Percentiles rank a stretch among this genome's conserved stretches.
Conservation (phyloP, 1,284 basidiomycete genomes). For the Trametes versicolor region DNA sequence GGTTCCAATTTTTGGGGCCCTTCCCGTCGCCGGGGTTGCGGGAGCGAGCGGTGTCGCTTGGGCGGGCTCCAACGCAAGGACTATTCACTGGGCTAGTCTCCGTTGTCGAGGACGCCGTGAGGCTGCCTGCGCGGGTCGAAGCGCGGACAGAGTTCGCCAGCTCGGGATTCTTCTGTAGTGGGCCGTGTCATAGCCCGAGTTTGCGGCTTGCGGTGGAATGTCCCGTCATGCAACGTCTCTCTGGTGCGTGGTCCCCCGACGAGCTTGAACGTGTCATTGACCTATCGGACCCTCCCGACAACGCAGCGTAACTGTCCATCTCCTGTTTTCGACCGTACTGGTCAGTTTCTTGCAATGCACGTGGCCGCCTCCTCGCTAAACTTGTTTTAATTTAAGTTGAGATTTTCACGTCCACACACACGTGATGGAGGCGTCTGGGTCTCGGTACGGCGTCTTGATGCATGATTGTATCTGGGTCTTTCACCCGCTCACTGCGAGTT, state of each 20-base stretch:
- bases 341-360: too few species aligned
- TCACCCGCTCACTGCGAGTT: too few species aligned
- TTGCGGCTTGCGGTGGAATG: background rate
- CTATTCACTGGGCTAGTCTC: background rate
- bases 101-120: background rate
- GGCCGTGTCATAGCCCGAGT: background rate
- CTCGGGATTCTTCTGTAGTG: background rate
- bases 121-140: background rate
- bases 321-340: too few species aligned
- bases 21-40: too few species aligned
- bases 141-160: background rate
- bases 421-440: too few species aligned
- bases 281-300: background rate
- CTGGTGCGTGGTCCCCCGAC: background rate
- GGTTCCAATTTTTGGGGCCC: too few species aligned
- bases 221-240: background rate
- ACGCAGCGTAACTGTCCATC: too few species aligned
- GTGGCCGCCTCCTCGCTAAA: too few species aligned
- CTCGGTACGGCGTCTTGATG: too few species aligned
- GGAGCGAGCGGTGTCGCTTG: background rate
- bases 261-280: background rate
- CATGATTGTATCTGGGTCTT: too few species aligned
- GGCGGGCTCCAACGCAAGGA: background rate
- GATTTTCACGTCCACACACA: too few species aligned
- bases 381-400: too few species aligned